These are phyloP conservation scores for Solanum paucissectum DNA, from an alignment of 257 asterid genomes.

Conservation along the genomic window DNA sequence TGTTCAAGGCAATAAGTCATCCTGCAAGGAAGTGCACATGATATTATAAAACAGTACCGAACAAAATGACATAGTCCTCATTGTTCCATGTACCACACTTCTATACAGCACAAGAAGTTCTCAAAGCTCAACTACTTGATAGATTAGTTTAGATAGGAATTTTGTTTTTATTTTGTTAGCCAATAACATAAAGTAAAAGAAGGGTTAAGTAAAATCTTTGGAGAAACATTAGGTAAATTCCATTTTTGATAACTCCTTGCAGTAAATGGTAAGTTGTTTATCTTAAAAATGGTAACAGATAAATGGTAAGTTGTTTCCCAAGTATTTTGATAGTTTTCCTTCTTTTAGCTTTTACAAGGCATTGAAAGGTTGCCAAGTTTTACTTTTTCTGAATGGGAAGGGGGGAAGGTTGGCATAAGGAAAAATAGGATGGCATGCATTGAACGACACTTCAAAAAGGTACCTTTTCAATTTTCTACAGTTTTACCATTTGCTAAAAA, in stretches of 20 bases:
- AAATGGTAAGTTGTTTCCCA: not conserved
- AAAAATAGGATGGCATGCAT: not conserved
- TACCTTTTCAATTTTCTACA: not conserved
- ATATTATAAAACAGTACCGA: not conserved
- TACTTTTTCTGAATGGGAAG: not conserved
- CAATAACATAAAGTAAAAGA: not conserved
- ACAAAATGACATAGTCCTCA: not conserved
- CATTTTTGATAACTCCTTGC: not conserved
- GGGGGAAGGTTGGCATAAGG: not conserved
- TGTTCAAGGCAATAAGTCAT: constrained; percentile 97
- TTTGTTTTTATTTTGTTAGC: not conserved
- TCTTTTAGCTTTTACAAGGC: not conserved
- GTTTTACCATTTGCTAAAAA: not conserved
- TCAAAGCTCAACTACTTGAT: not conserved
- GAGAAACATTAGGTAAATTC: not conserved
- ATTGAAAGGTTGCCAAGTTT: not conserved
- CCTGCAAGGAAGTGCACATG: constrained; percentile 32
- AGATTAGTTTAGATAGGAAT: not conserved
- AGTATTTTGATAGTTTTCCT: not conserved
- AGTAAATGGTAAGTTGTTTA: not conserved
- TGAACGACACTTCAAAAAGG: not conserved
- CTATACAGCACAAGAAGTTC: not conserved
- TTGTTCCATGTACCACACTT: not conserved
- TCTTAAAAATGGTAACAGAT: not conserved
- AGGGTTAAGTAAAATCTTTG: not conserved